Base-by-base conservation (phyloP, 2,329 filamentous ascomycete species). In the Immersiporthe knoxdaviesiana region DNA sequence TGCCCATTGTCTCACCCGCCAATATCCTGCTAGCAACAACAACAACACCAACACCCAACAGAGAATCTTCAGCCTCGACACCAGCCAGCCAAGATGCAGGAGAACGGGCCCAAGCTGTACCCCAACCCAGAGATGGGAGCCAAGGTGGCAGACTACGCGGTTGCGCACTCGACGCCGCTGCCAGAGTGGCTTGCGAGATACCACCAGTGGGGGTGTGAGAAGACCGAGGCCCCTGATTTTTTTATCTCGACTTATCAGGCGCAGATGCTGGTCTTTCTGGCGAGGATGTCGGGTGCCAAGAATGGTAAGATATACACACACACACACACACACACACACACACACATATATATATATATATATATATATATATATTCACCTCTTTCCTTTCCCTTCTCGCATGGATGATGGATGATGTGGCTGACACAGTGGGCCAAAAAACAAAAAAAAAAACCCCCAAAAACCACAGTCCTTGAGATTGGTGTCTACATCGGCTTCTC, bases 401-500 rank as follows among this genome's bases (percentile, higher is more conserved):
- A 8, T 10, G 21, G 44, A 47, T 47, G 35, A 35, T 39, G 37
- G 37, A 10, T 39, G 18, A 8, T n/a, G 2, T n/a, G 44, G 44
- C 21, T 47, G 21, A 47, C 44, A n/a, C 44, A 16, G 18, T 21
- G 8, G 21, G 21, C 8, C 18, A 2, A 2, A n/a, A 47, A n/a
- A 39, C 37, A 39, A 21, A 47, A 6, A n/a, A 47, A 6, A n/a
- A n/a, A n/a, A n/a, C n/a, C n/a, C n/a, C n/a, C n/a, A n/a, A n/a
- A n/a, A n/a, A n/a, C n/a, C n/a, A n/a, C 30, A 84, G 82, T 85
- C 21, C 79, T 85, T 64, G 84, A 85, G 70, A 78, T 85, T 47
- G 84, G 84, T 54, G 82, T 84, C 67, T 85, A 82, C 69, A 77
- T 83, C 30, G 83, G 84, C 54, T 84, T 83, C 75, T 85, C 83